Conservation (phyloP, 306 rosid species). For the Purshia tridentata region DNA sequence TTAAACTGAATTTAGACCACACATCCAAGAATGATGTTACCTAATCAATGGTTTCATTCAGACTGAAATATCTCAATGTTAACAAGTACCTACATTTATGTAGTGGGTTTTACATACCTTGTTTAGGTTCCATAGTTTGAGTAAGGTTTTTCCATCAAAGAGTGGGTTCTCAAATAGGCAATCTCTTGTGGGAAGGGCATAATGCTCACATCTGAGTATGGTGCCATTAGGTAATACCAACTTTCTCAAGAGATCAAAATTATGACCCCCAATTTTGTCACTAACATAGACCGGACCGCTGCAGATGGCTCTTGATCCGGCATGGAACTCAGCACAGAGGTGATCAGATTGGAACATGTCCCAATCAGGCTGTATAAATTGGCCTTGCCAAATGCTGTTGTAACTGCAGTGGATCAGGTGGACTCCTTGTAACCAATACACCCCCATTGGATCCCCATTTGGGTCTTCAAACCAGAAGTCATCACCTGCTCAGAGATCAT, state of each 20-base stretch:
- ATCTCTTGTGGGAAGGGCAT: conserved; percentile 83
- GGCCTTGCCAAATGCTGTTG: conserved; percentile 89
- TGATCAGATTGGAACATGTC: conserved; percentile 89
- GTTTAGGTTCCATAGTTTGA: conserved; percentile 80
- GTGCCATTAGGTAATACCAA: conserved; percentile 76
- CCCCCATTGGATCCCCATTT: conserved; percentile 78
- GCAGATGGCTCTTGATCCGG: conserved; percentile 78
- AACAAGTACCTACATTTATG: no score
- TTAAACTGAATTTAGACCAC: no score
- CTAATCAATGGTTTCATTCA: no score
- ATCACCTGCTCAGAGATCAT: conserved; percentile 46
- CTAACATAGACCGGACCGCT: conserved; percentile 75
- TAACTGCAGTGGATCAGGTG: conserved; percentile 82
- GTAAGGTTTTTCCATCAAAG: conserved; percentile 56
- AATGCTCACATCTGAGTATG: conserved; percentile 60
- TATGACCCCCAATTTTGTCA: conserved; percentile 64
- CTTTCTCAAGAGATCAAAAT: conserved; percentile 60
- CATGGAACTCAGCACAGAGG: conserved; percentile 69
- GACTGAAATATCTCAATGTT: no score
- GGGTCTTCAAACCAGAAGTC: conserved; percentile 90
- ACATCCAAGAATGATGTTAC: no score
- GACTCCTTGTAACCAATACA: conserved; percentile 72
- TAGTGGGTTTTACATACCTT: conserved; percentile 37
- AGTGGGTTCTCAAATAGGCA: conserved; percentile 69
- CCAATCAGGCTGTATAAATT: conserved; percentile 81